A percentile compares a stretch with the other conserved stretches of the same genome.
These are phyloP conservation scores for Puccinia triticina DNA, from an alignment of 1,284 basidiomycete genomes.

Conservation along the genomic window DNA sequence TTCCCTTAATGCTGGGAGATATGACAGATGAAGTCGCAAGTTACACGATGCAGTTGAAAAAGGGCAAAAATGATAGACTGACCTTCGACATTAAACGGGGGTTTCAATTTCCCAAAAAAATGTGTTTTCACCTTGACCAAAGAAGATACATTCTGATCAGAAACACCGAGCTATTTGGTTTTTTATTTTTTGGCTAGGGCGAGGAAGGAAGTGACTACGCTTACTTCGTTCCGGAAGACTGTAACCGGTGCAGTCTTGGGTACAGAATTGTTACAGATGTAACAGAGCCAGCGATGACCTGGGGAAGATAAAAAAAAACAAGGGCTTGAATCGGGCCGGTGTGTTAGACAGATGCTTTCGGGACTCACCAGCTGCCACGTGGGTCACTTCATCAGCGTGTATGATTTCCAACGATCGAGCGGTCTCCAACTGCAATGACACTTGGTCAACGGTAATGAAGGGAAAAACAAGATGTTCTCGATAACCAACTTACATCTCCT, in stretches of 20 bases:
- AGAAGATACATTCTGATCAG: neutral
- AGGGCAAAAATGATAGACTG: neutral
- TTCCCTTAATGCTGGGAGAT: neutral
- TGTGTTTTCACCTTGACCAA: slow-evolving; percentile 53
- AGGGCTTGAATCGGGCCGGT: neutral
- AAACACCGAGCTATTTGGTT: neutral
- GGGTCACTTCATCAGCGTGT: slow-evolving; percentile 59
- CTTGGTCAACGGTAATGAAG: neutral
- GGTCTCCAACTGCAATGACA: slow-evolving; percentile 20
- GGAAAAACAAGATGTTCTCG: neutral
- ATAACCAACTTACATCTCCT: slow-evolving; percentile 37
- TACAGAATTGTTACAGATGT: slow-evolving; percentile 56
- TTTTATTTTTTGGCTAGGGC: neutral
- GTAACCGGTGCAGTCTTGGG: slow-evolving; percentile 57
- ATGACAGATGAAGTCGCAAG: neutral
- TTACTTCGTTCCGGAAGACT: slow-evolving; percentile 58
- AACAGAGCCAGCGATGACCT: slow-evolving; percentile 60
- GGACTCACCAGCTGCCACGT: slow-evolving; percentile 55
- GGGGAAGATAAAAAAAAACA: slow-evolving; percentile 2
- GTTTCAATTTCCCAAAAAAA: slow-evolving; percentile 59
- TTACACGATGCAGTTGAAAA: neutral
- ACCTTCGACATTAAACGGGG: slow-evolving; percentile 58
- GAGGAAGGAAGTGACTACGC: neutral
- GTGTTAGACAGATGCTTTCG: neutral
- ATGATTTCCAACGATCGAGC: slow-evolving; percentile 52